Base-by-base conservation (phyloP, 1,284 basidiomycete species). In the Microbotryum saponariae region DNA sequence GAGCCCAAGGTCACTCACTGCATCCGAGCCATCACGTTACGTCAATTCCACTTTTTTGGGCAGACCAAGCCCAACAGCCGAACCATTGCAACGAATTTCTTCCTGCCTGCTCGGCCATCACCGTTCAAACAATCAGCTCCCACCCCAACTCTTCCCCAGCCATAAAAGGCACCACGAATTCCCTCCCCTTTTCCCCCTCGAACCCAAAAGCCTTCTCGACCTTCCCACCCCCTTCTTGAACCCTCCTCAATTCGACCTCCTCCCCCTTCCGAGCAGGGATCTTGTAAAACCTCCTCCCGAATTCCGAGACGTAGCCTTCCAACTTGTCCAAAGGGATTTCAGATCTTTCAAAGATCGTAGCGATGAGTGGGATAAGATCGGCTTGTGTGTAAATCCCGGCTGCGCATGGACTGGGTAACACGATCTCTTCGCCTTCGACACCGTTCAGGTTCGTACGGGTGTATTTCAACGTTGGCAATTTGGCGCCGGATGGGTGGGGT, bases 381-480 rank as follows among this genome's bases (percentile, higher is more conserved):
- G 89, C 87, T 1, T 88, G 89, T 0, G 92, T 96, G 76, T 96
- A 97, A 61, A 97, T 84, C 0, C 93, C 92, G 3, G 93, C 93
- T 0, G 93, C 91, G 75, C 92, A 97, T 7, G 84, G 80, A 46
- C 51, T 64, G 18, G 84, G 81, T n/a, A 69, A 60, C 7, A 59
- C 57, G n/a, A 69, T 53, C 59, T 64, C 66, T 27, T 59, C 61
- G 51, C 12, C 49, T 42, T 42, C 16, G 16, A 23, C 25, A 3
- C 33, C 59, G 54, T 49, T 49, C 54, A 42, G 20, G 14, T 2
- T 18, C 12, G 14, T 18, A 18, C n/a, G 21, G 7, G 51, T 57
- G 51, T 67, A 67, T 10, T 61, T 85, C 3, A 84, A 81, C 61
- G 85, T 83, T 8, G 82, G 85, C 18, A 89, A 83, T 77, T 99